Base-by-base conservation (phyloP, 192 early-diverging fungal genomes). In the Gaertneriomyces semiglobifer region DNA sequence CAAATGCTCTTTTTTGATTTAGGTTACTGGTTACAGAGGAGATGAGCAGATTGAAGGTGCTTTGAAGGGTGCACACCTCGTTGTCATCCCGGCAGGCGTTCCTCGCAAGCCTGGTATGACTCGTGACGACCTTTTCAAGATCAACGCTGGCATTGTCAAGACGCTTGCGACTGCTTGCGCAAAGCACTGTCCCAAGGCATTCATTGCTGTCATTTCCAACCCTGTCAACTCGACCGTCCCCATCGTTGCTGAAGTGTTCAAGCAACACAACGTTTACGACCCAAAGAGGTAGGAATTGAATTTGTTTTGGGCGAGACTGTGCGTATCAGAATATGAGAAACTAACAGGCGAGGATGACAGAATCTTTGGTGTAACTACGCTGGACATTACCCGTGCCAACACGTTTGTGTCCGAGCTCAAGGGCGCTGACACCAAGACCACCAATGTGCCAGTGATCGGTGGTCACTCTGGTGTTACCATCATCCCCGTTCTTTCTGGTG, bases 61-160 rank as follows among this genome's bases (percentile, higher is more conserved):
- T 20, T 72, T 87, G 46, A 74, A 25, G 8, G 84, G 80, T 43
- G 70, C 70, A 16, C 72, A 84, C 73, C 65, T 87, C 51, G 81
- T 87, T 53, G 80, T 87, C 61, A 81, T 87, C 55, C 85, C 85
- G 55, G 85, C 85, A 61, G 85, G 85, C 59, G 82, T 87, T 25
- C 85, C 85, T 40, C 72, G 85, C 39, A 87, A 87, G 75, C 85
- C 85, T 44, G 85, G 85, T n/a, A 87, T 87, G 85, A 87, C 85
- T 55, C 79, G 85, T 66, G 85, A 87, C 65, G 85, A 87, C 62
- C 72, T 87, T 20, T 87, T 87, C 81, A 87, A 87, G 70, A 87
- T 86, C 52, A 87, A 87, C 70, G 85, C 85, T 47, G 85, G 85
- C 45, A 87, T 87, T 64, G 81, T 86, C 46, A 69, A 79, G 72